These are phyloP conservation scores for Rhododendron mucronatum DNA, from an alignment of 148 eudicot species.

Conservation along the genomic window DNA sequence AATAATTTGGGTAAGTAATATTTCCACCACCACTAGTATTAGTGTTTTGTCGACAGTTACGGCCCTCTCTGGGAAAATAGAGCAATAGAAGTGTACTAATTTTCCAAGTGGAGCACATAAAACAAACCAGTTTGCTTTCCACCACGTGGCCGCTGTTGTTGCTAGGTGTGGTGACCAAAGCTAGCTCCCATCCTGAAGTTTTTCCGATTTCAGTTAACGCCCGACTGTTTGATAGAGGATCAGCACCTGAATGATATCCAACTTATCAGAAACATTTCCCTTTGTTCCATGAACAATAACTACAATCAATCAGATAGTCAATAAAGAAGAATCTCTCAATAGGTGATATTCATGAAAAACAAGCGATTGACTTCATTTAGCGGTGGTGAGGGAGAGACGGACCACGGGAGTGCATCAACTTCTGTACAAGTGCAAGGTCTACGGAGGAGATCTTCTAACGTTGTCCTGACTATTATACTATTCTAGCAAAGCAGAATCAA, in stretches of 20 bases:
- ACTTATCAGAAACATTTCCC: not conserved
- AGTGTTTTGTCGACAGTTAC: not conserved
- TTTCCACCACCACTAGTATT: not conserved
- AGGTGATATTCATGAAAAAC: not conserved
- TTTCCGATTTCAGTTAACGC: constrained; percentile 51
- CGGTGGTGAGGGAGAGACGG: not conserved
- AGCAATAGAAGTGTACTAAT: not conserved
- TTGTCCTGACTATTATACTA: not conserved
- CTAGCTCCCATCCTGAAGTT: constrained; percentile 90
- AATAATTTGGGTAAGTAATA: not conserved
- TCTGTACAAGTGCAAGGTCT: not conserved
- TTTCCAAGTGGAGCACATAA: not conserved
- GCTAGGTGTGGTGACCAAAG: constrained; percentile 84
- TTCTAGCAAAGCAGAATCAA: not conserved
- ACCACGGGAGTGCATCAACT: not conserved
- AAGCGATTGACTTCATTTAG: not conserved
- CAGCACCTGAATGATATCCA: constrained; percentile 41
- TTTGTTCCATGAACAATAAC: not conserved
- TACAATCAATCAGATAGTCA: not conserved
- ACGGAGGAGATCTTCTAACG: not conserved
- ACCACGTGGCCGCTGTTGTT: constrained; percentile 36
- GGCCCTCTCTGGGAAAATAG: not conserved
- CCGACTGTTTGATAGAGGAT: constrained; percentile 32
- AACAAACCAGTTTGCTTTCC: constrained; percentile 60
- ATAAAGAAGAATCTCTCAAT: not conserved